Base-by-base conservation (phyloP, 1,139 yeast species). In the Candida sp. region DNA sequence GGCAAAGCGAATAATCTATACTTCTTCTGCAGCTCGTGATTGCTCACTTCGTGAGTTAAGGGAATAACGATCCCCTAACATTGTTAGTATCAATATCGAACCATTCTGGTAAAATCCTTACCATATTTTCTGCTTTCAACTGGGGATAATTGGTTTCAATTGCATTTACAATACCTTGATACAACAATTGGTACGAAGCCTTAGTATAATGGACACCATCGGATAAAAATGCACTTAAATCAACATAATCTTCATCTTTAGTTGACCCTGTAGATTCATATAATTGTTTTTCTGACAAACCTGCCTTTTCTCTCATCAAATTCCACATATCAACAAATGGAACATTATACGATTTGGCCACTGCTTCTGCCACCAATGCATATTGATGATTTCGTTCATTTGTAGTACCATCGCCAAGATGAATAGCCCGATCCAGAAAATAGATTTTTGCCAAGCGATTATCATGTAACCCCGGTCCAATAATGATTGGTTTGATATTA, bases 121-220 rank as follows among this genome's bases (percentile, higher is more conserved):
- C 55, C 36, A 79, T 44, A 7, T 60, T 61, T 2, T 64, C 69
- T 0, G 81, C 74, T 2, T 61, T 49, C 3, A 64, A 59, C 27
- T 81, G 78, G 0, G 88, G 86, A 52, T 74, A 83, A 19, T 56
- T 37, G 1, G 48, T 43, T 1, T 58, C 53, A 25, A 84, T 78
- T 1, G 64, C 55, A 8, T 58, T 49, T 41, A 70, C 47, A 9
- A 84, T 45, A 32, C 63, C 71, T 8, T 73, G 64, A 53, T 61
- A 83, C 49, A 81, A 59, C 2, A 86, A 46, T 45, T 64, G 62
- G 58, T 87, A 87, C 0, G 83, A 88, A 11, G 61, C 56, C 0
- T 82, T 80, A 2, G 79, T 71, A 57, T 73, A 84, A 58, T 88
- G 96, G 36, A 88, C 63, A 0, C 96, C 96, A 55, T 86, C 93